Base-by-base conservation (phyloP, 176 grass and related monocot genomes). In the Cenchrus fungigraminus region DNA sequence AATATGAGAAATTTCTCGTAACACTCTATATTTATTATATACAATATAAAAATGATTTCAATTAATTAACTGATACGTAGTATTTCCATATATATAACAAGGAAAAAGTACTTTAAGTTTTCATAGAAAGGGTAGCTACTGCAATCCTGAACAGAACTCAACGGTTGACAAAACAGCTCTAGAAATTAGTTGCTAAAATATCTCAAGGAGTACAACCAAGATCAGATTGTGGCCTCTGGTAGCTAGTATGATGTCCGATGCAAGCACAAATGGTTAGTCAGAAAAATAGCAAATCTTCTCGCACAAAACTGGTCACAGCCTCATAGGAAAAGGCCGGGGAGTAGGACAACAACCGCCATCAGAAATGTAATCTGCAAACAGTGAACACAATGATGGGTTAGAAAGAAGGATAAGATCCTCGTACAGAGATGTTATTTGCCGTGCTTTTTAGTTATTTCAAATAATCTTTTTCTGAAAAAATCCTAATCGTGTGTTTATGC, bases 271-370 rank as follows among this genome's bases (percentile, higher is more conserved):
- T 44, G 59, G 66, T 66, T 52, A 7, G 74, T 86, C 15, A 83
- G 29, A 67, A 83, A 83, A 68, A 44, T 45, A 86, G 82, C 67
- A 49, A 83, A 74, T 73, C 20, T 49, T 57, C 6, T 57, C 20
- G 28, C 25, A 53, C 14, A 31, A 53, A 77, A 66, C 70, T 80
- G 73, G 65, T 87, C 84, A 94, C 25, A 92, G 22, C 22, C 22
- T 87, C 86, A 94, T 37, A 92, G 54, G 32, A 89, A 82, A 74
- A 92, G 85, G 46, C 87, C 8, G 4, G 81, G 84, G 50, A 92
- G 73, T 68, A 92, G 87, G 81, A 70, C 83, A 85, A 79, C 84
- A 49, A 94, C 86, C 80, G 81, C 66, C 51, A 88, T 43, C 81
- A 15, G 73, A 79, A 91, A 80, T 72, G 84, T 15, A 59, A 76